phyloP scores from a whole-genome alignment of 2,329 filamentous ascomycete genomes.

The Plenodomus lindquistii region DNA sequence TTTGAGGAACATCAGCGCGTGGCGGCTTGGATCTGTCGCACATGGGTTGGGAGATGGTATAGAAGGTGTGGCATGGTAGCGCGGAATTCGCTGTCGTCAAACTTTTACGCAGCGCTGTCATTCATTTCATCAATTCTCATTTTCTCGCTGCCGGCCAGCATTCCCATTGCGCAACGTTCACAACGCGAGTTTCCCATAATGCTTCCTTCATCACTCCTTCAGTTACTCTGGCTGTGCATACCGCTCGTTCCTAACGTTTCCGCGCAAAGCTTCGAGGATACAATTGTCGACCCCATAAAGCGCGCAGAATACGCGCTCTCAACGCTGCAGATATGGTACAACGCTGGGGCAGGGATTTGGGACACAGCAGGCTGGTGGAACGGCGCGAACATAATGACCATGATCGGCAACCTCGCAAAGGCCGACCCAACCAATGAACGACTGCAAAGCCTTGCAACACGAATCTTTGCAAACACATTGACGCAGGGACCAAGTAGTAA shows the following conservation, averaged over 20 bases:
- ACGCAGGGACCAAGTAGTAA: constrained; percentile 36
- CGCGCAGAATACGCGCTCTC: constrained; percentile 42
- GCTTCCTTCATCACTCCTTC: constrained; percentile 16
- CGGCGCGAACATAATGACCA: constrained; percentile 67
- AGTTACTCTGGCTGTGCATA: constrained; percentile 14
- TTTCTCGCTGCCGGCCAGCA: not conserved
- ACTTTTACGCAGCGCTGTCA: not conserved
- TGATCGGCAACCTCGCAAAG: constrained; percentile 59
- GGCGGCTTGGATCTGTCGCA: not conserved
- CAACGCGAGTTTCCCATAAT: constrained; percentile 10
- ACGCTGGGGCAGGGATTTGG: constrained; percentile 64
- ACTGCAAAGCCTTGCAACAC: constrained; percentile 40
- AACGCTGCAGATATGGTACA: constrained; percentile 65
- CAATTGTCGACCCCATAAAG: constrained; percentile 19
- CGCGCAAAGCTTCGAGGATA: constrained; percentile 20
- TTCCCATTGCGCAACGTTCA: not conserved
- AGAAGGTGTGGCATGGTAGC: not conserved
- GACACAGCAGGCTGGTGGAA: constrained; percentile 74
- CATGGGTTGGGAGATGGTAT: not conserved
- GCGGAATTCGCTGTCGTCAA: not conserved
- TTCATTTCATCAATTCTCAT: not conserved
- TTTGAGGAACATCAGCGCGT: not conserved
- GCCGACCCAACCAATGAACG: constrained; percentile 29
- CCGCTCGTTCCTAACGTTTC: constrained; percentile 23
- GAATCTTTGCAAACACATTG: constrained; percentile 53